A percentile compares a stretch with the other conserved stretches of the same genome.
These are phyloP conservation scores for Parietichytrium sp. DNA, from an alignment of 108 stramenopile species.

Conservation along the genomic window DNA sequence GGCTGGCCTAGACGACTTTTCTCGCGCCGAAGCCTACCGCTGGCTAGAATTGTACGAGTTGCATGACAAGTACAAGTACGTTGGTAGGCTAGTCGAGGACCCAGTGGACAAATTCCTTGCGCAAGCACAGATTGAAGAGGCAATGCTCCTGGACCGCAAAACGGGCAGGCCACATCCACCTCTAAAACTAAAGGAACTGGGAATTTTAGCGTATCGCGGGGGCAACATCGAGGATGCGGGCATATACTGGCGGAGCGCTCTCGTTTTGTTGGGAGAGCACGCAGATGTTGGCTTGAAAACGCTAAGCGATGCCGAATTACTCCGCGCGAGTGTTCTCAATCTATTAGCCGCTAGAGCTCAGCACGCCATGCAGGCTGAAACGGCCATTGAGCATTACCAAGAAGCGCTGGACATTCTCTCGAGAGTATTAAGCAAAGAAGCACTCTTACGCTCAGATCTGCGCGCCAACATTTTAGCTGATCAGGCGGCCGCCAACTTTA, in stretches of 20 bases:
- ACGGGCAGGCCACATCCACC: background rate
- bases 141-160: background rate
- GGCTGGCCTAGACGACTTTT: background rate
- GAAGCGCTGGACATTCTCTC: background rate
- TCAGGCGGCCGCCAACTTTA: background rate
- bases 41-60: slow-evolving; percentile 33
- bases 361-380: background rate
- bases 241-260: background rate
- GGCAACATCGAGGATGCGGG: background rate
- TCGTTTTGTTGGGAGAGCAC: background rate
- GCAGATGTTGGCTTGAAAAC: background rate
- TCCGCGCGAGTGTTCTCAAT: background rate
- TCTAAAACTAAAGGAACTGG: background rate
- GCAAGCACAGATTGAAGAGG: slow-evolving; percentile 2
- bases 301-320: background rate
- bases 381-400: background rate
- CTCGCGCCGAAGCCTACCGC: background rate
- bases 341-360: background rate
- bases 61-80: slow-evolving; percentile 33
- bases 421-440: background rate
- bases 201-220: background rate
- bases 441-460: background rate
- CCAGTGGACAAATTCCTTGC: slow-evolving; percentile 4
- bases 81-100: slow-evolving; percentile 13
- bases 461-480: background rate